Percentiles rank a stretch among this genome's conserved stretches.
These are phyloP conservation scores for Solanum etuberosum DNA, from an alignment of 257 asterid species.

Conservation along the genomic window DNA sequence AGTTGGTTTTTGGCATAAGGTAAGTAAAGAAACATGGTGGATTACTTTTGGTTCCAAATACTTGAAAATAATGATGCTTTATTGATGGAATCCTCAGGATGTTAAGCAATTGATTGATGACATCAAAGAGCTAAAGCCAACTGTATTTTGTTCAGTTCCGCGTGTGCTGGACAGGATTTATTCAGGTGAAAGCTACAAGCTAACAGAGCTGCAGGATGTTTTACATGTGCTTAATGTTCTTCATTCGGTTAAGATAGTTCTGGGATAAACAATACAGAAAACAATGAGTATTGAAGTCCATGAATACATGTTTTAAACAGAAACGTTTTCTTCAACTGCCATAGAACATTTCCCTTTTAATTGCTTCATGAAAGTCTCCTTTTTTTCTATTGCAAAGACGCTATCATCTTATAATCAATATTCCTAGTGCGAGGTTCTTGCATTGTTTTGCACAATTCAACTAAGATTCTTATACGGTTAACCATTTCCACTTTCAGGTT, in stretches of 20 bases:
- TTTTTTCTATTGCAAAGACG: neutral
- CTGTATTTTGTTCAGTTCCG: slow-evolving; percentile 61
- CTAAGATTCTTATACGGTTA: neutral
- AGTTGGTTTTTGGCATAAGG: slow-evolving; percentile 86
- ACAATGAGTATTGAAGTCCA: neutral
- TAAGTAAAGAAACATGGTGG: neutral
- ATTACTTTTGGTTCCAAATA: neutral
- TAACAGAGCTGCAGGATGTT: neutral
- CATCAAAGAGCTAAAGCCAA: slow-evolving; percentile 70
- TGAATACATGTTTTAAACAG: neutral
- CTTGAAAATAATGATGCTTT: neutral
- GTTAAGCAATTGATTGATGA: slow-evolving; percentile 53
- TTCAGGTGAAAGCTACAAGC: slow-evolving; percentile 29
- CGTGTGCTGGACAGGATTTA: slow-evolving; percentile 78
- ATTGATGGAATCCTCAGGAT: slow-evolving; percentile 31
- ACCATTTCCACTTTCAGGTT: slow-evolving; percentile 26
- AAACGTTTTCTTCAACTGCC: neutral
- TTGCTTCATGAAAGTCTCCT: neutral
- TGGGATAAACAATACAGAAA: neutral
- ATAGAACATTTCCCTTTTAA: neutral
- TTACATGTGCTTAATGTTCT: neutral
- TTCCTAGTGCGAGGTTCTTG: neutral
- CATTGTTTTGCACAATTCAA: neutral
- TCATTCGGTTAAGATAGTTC: neutral
- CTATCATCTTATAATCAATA: neutral